These are phyloP conservation scores for Tanacetum coccineum DNA, from an alignment of 129 eudicot species.

Conservation along the genomic window DNA sequence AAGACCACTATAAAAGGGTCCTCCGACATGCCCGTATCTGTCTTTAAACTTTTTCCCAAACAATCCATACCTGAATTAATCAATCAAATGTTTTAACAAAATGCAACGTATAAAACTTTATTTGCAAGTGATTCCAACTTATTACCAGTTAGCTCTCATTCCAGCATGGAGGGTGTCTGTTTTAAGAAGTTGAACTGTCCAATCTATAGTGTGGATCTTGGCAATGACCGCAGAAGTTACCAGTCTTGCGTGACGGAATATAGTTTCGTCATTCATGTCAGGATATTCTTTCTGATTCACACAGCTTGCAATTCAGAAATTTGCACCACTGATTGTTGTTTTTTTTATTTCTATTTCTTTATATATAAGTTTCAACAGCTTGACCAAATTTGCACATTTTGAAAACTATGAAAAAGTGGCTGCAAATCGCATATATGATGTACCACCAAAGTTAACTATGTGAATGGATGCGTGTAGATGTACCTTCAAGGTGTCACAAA, in stretches of 20 bases:
- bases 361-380: too few species aligned
- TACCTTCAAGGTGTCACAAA: constrained; percentile 59
- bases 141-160: constrained; percentile 60
- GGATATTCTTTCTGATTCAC: constrained; percentile 40
- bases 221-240: constrained; percentile 65
- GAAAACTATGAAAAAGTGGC: too few species aligned
- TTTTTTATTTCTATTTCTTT: too few species aligned
- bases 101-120: not conserved
- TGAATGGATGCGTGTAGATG: too few species aligned
- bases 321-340: not conserved
- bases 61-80: constrained; percentile 44
- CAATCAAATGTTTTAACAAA: not conserved
- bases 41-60: constrained; percentile 57
- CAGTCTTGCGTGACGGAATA: constrained; percentile 54
- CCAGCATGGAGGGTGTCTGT: constrained; percentile 48
- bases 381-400: too few species aligned
- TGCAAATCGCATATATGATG: too few species aligned
- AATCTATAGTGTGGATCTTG: constrained; percentile 68
- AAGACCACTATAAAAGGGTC: constrained; percentile 39
- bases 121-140: not conserved
- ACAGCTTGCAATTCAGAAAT: constrained; percentile 6
- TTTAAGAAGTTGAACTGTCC: constrained; percentile 70
- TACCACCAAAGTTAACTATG: too few species aligned
- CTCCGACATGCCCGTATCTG: constrained; percentile 49
- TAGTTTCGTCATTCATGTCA: constrained; percentile 38